These are phyloP conservation scores for Daldinia loculata DNA, from an alignment of 495 filamentous ascomycete genomes.

Conservation along the genomic window DNA sequence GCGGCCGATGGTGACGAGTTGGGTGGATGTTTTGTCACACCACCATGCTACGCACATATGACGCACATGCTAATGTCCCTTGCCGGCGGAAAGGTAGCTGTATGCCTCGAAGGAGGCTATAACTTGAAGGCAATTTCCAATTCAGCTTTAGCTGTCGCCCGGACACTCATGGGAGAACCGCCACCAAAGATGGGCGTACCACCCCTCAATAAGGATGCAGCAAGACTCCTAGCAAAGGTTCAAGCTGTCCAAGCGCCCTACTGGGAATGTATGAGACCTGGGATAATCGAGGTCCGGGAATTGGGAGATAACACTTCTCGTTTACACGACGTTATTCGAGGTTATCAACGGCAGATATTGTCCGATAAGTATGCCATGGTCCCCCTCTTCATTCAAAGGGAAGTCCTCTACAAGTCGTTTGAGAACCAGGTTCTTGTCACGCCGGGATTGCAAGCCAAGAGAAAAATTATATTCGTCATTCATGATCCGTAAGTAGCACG, in stretches of 20 bases:
- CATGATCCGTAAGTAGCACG: slow-evolving; percentile 75
- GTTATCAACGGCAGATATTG: slow-evolving; percentile 73
- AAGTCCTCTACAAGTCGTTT: slow-evolving; percentile 76
- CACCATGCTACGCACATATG: slow-evolving; percentile 95
- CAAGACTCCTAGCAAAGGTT: slow-evolving; percentile 59
- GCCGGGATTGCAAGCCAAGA: slow-evolving; percentile 49
- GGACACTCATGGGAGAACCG: slow-evolving; percentile 93
- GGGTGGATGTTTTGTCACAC: slow-evolving; percentile 90
- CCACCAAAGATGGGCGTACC: slow-evolving; percentile 72
- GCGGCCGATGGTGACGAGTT: slow-evolving; percentile 92
- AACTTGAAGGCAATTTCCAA: slow-evolving; percentile 91
- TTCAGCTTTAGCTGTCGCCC: slow-evolving; percentile 89
- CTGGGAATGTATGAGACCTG: slow-evolving; percentile 68
- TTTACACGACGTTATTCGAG: slow-evolving; percentile 74
- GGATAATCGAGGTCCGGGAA: slow-evolving; percentile 56
- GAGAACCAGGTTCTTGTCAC: slow-evolving; percentile 91
- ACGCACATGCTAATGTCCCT: slow-evolving; percentile 98
- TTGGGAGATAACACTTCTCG: slow-evolving; percentile 47
- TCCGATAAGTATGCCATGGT: slow-evolving; percentile 77
- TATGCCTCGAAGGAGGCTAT: slow-evolving; percentile 95
- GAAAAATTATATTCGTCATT: slow-evolving; percentile 74
- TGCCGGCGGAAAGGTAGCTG: slow-evolving; percentile 88
- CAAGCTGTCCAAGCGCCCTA: slow-evolving; percentile 63
- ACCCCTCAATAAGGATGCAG: slow-evolving; percentile 59
- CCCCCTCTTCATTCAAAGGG: slow-evolving; percentile 75